Percentiles rank a stretch among this genome's conserved stretches.
phyloP scores from a whole-genome alignment of 2,329 filamentous ascomycete genomes.

The Exophiala aquamarina region DNA sequence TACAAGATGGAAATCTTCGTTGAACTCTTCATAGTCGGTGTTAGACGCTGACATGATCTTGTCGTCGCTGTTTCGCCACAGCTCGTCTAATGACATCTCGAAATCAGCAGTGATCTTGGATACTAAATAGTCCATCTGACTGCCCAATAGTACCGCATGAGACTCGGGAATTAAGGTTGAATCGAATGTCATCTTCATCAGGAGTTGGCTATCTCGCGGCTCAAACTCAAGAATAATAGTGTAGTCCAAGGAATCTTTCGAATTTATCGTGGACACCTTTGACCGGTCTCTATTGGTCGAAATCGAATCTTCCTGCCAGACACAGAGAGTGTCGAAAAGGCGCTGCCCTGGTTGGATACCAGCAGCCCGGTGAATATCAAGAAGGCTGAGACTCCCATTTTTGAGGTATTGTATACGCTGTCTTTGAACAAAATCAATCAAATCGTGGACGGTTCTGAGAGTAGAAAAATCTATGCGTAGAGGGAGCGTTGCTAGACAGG shows the following conservation, averaged over 20 bases:
- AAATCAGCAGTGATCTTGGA: conserved; percentile 42
- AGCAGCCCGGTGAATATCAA: conserved; percentile 66
- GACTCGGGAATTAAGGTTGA: conserved; percentile 52
- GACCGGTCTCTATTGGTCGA: conserved; percentile 35
- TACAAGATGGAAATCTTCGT: conserved; percentile 47
- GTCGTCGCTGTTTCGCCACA: conserved; percentile 15
- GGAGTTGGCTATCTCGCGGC: conserved; percentile 52
- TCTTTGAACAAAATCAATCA: conserved; percentile 64
- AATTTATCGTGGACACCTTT: conserved; percentile 56
- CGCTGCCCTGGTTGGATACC: conserved; percentile 54
- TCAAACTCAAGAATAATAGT: conserved; percentile 74
- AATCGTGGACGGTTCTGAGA: conserved; percentile 55
- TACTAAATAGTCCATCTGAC: conserved; percentile 61
- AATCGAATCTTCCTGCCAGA: conserved; percentile 75
- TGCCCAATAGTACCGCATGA: conserved; percentile 58
- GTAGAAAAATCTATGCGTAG: conserved; percentile 62
- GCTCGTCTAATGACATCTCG: conserved; percentile 29
- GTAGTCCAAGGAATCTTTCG: conserved; percentile 73
- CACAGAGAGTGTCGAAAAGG: conserved; percentile 76
- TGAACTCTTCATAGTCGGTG: conserved; percentile 33
- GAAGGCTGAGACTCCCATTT: conserved; percentile 63
- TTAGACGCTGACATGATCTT: conserved; percentile 54
- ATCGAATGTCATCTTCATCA: conserved; percentile 57
- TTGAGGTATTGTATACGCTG: conserved; percentile 66
- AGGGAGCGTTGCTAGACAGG: conserved; percentile 75